Evolutionary conservation across 2,329 filamentous ascomycete genomes (phyloP).

Genomic region (Diplodia corticola): DNA sequence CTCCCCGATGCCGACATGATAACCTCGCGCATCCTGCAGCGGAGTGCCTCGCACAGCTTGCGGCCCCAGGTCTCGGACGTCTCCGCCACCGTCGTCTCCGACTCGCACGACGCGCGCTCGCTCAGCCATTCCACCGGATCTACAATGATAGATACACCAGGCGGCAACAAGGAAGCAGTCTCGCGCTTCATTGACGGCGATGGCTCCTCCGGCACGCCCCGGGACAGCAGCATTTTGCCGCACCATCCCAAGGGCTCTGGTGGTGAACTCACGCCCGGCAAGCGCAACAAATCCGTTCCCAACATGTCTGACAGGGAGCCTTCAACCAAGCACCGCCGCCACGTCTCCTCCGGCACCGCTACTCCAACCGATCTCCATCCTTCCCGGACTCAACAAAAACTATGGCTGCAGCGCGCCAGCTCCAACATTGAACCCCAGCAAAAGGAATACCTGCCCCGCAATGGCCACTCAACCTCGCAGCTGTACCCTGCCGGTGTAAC

Average conservation of each 20-base stretch:
- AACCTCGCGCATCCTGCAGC: constrained; percentile 66
- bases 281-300: constrained; percentile 42
- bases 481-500: constrained; percentile 5
- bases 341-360: constrained; percentile 34
- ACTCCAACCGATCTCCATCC: constrained; percentile 44
- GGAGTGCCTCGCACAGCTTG: constrained; percentile 61
- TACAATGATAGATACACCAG: constrained; percentile 42
- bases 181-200: constrained; percentile 49
- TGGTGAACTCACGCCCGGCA: constrained; percentile 34
- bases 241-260: constrained; percentile 26
- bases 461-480: constrained; percentile 34
- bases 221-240: constrained; percentile 41
- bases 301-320: constrained; percentile 33
- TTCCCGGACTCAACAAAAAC: constrained; percentile 72
- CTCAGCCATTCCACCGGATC: constrained; percentile 36
- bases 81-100: constrained; percentile 52
- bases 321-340: constrained; percentile 10
- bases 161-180: constrained; percentile 41
- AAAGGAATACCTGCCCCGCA: constrained; percentile 44
- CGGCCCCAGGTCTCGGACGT: constrained; percentile 67
- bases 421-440: constrained; percentile 67
- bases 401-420: constrained; percentile 72
- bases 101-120: constrained; percentile 36
- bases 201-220: constrained; percentile 44
- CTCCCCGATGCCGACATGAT: constrained; percentile 62